phyloP scores from a whole-genome alignment of 768 basidiomycete genomes.

The Kwoniella newhampshirensis region DNA sequence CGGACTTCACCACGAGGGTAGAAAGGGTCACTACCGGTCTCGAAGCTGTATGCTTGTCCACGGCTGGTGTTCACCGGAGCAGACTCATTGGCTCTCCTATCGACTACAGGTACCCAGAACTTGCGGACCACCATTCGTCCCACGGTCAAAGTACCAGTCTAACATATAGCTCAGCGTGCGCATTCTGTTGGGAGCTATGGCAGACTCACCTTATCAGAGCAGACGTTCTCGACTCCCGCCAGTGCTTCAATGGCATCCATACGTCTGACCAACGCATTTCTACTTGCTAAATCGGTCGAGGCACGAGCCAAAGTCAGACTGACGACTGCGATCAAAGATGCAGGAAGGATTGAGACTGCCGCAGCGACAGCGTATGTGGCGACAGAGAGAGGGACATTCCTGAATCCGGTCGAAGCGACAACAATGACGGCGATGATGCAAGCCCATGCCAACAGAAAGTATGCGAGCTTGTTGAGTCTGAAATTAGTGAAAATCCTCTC shows the following conservation, averaged over 20 bases:
- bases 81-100: slow-evolving; percentile 44
- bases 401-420: slow-evolving; percentile 53
- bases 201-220: slow-evolving; percentile 60
- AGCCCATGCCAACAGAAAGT: slow-evolving; percentile 49
- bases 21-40: slow-evolving; percentile 52
- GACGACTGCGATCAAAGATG: slow-evolving; percentile 59
- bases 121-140: slow-evolving; percentile 57
- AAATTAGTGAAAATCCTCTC: slow-evolving; percentile 18
- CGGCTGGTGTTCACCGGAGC: slow-evolving; percentile 35
- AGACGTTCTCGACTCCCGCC: slow-evolving; percentile 61
- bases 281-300: slow-evolving; percentile 59
- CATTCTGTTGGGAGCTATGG: neutral
- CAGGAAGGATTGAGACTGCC: slow-evolving; percentile 55
- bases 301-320: slow-evolving; percentile 64
- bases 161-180: neutral
- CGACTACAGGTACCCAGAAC: slow-evolving; percentile 55
- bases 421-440: slow-evolving; percentile 54
- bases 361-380: slow-evolving; percentile 55
- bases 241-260: slow-evolving; percentile 67
- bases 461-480: slow-evolving; percentile 55
- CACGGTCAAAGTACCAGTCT: slow-evolving; percentile 61
- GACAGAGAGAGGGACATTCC: slow-evolving; percentile 48
- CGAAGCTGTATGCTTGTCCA: slow-evolving; percentile 50
- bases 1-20: slow-evolving; percentile 52
- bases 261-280: slow-evolving; percentile 64